Conservation (phyloP, 2,329 filamentous ascomycete genomes). For the Penicillium palitans region DNA sequence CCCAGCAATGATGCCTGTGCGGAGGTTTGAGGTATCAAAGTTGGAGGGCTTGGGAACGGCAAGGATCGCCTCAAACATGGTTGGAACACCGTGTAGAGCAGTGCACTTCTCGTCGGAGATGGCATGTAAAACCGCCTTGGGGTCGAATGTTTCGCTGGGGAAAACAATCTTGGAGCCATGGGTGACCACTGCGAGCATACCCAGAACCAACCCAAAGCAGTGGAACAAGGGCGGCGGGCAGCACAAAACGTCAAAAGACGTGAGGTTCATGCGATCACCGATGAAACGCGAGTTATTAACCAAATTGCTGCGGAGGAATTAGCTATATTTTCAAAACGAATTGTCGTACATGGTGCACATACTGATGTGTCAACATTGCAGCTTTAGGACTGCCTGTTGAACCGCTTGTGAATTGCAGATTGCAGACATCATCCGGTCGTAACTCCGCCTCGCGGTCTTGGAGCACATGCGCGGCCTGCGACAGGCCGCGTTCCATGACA, state of each 20-base stretch:
- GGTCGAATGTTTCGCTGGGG: slow-evolving; percentile 72
- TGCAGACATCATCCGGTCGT: slow-evolving; percentile 67
- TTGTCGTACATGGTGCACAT: slow-evolving; percentile 20
- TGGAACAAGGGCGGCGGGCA: slow-evolving; percentile 84
- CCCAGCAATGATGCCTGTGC: slow-evolving; percentile 78
- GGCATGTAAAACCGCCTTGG: slow-evolving; percentile 63
- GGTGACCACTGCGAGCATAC: slow-evolving; percentile 69
- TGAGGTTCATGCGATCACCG: slow-evolving; percentile 72
- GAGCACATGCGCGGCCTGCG: slow-evolving; percentile 53
- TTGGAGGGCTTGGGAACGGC: slow-evolving; percentile 48
- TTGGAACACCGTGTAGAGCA: slow-evolving; percentile 76
- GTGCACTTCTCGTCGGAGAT: slow-evolving; percentile 69
- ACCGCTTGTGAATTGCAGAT: slow-evolving; percentile 74
- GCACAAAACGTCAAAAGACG: slow-evolving; percentile 67
- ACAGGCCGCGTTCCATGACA: slow-evolving; percentile 55
- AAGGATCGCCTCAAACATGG: slow-evolving; percentile 74
- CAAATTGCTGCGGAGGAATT: slow-evolving; percentile 34
- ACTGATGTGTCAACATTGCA: slow-evolving; percentile 72
- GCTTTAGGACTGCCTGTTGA: slow-evolving; percentile 73
- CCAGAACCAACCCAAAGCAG: slow-evolving; percentile 79
- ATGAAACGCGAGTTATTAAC: slow-evolving; percentile 69
- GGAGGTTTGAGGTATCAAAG: slow-evolving; percentile 56
- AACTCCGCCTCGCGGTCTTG: slow-evolving; percentile 57
- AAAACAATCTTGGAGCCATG: slow-evolving; percentile 77
- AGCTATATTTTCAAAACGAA: background rate